These are phyloP conservation scores for Flaveria bidentis DNA, from an alignment of 129 eudicot species.

Conservation along the genomic window DNA sequence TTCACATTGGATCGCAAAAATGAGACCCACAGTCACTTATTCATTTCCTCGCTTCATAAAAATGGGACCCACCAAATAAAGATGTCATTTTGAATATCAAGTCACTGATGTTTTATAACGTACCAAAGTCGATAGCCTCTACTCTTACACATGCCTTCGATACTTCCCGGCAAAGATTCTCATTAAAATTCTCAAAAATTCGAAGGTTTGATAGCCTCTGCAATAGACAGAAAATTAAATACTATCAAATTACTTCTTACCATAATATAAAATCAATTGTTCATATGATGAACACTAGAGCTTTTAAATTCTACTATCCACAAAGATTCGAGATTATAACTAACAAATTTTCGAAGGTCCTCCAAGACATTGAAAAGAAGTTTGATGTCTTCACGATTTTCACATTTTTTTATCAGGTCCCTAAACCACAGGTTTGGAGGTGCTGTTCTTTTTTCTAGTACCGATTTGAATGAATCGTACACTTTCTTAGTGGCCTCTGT, in stretches of 20 bases:
- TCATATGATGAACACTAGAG: not conserved
- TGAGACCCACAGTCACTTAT: constrained; percentile 39
- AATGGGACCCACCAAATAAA: constrained; percentile 1
- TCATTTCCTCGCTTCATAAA: not conserved
- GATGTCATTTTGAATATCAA: not conserved
- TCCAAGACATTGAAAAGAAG: constrained; percentile 69
- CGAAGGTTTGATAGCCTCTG: constrained; percentile 92
- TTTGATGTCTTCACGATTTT: constrained; percentile 70
- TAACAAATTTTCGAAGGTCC: constrained; percentile 80
- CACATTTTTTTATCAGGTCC: constrained; percentile 64
- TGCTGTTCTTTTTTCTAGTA: constrained; percentile 55
- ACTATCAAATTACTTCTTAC: not conserved
- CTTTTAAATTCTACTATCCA: constrained; percentile 29
- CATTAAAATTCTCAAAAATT: constrained; percentile 72
- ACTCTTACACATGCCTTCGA: constrained; percentile 78
- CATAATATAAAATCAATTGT: not conserved
- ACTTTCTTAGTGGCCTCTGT: constrained; percentile 73
- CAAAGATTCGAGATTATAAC: constrained; percentile 32
- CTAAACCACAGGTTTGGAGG: constrained; percentile 91
- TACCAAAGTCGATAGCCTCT: constrained; percentile 86
- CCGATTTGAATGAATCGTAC: constrained; percentile 60
- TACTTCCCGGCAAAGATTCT: constrained; percentile 73
- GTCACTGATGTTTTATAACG: constrained; percentile 20
- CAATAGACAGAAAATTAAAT: constrained; percentile 19
- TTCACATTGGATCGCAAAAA: not conserved